Conservation (phyloP, 169 alveolate species). For the Cryptosporidium felis region DNA sequence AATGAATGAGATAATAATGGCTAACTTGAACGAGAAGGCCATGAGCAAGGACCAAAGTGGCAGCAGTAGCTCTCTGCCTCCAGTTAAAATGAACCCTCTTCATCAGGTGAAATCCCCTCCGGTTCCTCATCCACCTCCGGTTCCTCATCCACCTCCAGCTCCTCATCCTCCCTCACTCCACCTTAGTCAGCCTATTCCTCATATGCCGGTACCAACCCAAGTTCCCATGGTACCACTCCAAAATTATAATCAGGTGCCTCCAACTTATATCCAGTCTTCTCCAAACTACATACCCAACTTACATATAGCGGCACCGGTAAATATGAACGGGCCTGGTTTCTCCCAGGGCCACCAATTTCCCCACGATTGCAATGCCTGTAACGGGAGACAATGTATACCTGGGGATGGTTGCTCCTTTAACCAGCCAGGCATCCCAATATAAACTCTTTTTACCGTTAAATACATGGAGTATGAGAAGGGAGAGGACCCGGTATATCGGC, state of each 20-base stretch:
- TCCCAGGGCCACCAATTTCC: too few relatives aligned
- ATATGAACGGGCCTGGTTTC: too few relatives aligned
- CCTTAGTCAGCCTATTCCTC: background rate
- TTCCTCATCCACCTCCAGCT: background rate
- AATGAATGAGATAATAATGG: conserved; percentile 34
- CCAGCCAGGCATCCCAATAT: too few relatives aligned
- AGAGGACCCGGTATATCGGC: too few relatives aligned
- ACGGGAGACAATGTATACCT: too few relatives aligned
- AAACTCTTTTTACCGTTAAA: too few relatives aligned
- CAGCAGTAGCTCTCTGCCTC: background rate
- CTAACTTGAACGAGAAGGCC: conserved; percentile 1
- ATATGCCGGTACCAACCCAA: background rate
- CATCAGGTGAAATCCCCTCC: background rate
- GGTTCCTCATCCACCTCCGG: background rate
- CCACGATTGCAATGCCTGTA: too few relatives aligned
- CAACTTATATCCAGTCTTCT: conserved; percentile 9
- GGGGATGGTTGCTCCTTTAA: too few relatives aligned
- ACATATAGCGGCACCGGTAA: background rate
- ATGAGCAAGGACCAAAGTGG: background rate
- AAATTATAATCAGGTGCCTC: background rate
- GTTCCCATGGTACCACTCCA: background rate
- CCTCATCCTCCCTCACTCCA: background rate
- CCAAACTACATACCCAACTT: conserved; percentile 28
- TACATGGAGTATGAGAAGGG: too few relatives aligned
- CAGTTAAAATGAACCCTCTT: conserved; percentile 2